Percentiles rank a stretch among this genome's conserved stretches.
Conservation (phyloP, 2,329 filamentous ascomycete species). For the Fusarium phyllophilum region DNA sequence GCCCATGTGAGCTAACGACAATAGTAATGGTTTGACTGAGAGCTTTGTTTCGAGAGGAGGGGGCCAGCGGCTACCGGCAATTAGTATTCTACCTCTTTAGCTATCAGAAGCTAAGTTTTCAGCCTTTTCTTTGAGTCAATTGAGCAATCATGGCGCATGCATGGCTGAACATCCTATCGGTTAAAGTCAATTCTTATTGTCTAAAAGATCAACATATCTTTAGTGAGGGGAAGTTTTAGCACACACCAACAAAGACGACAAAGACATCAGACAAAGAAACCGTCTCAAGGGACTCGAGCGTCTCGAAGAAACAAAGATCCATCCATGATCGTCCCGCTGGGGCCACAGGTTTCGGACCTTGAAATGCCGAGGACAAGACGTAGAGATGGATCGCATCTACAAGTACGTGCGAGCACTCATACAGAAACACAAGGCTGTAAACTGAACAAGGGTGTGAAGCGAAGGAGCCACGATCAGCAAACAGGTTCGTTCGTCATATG, state of each 20-base stretch:
- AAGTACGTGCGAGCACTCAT: background rate
- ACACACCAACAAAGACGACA: background rate
- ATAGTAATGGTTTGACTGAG: constrained; percentile 22
- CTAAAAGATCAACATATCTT: constrained; percentile 8
- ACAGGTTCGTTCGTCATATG: constrained; percentile 28
- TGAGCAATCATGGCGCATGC: constrained; percentile 11
- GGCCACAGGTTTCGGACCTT: constrained; percentile 20
- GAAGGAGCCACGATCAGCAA: constrained; percentile 23
- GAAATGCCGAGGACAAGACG: constrained; percentile 18
- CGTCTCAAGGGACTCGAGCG: constrained; percentile 4
- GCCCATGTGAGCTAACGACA: constrained; percentile 9
- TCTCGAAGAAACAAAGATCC: constrained; percentile 21
- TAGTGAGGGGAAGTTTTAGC: constrained; percentile 5
- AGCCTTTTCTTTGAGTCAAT: constrained; percentile 14
- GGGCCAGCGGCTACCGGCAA: constrained; percentile 36
- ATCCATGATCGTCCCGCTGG: constrained; percentile 8
- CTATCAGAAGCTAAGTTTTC: constrained; percentile 19
- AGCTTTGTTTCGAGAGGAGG: constrained; percentile 45
- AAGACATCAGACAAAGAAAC: constrained; percentile 13
- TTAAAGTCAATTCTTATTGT: constrained; percentile 31
- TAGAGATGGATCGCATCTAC: constrained; percentile 5
- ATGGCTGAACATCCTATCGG: constrained; percentile 13
- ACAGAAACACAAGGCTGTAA: constrained; percentile 3
- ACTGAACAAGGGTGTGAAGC: constrained; percentile 29
- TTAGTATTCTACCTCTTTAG: constrained; percentile 6